Conservation (phyloP, 2,329 filamentous ascomycete species). For the Fusarium keratoplasticum region DNA sequence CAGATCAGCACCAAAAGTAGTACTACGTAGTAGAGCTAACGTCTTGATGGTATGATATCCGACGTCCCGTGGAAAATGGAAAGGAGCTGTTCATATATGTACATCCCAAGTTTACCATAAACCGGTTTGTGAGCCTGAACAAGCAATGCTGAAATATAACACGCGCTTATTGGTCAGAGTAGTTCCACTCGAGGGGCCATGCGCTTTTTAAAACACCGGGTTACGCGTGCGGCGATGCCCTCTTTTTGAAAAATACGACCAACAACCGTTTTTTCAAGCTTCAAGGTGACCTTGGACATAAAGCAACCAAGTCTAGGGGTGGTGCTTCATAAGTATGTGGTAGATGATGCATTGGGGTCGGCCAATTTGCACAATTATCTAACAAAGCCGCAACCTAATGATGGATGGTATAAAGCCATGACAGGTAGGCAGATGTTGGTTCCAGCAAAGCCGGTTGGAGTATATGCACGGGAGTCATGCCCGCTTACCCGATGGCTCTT, state of each 20-base stretch:
- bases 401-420: neutral
- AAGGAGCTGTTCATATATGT: neutral
- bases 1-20: constrained; percentile 3
- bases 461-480: neutral
- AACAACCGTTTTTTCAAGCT: neutral
- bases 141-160: neutral
- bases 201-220: neutral
- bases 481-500: constrained; percentile 8
- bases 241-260: neutral
- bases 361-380: neutral
- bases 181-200: neutral
- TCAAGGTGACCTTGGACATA: neutral
- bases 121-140: neutral
- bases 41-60: constrained; percentile 8
- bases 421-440: neutral
- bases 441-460: neutral
- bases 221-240: neutral
- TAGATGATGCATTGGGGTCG: neutral
- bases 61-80: constrained; percentile 3
- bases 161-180: neutral
- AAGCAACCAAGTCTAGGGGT: neutral
- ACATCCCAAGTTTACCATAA: neutral
- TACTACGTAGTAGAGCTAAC: neutral
- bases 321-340: neutral
- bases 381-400: neutral